A percentile compares a stretch with the other conserved stretches of the same genome.
Conservation (phyloP, 2,329 filamentous ascomycete genomes). For the Talaromyces sp. region DNA sequence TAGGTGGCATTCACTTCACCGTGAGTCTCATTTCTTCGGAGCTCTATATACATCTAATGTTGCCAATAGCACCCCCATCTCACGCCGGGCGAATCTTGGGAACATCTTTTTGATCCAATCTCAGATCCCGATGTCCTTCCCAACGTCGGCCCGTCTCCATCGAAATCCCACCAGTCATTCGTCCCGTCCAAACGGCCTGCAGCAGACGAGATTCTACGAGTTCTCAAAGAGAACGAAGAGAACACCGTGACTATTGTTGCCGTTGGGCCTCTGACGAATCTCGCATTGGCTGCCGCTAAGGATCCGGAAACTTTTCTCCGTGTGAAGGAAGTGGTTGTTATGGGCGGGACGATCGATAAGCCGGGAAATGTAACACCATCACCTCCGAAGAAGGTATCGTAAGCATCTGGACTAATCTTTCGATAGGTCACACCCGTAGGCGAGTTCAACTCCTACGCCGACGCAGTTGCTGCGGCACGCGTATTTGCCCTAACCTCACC, state of each 20-base stretch:
- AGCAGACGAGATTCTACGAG: constrained; percentile 83
- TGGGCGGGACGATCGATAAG: constrained; percentile 81
- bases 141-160: constrained; percentile 19
- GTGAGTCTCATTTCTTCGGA: constrained; percentile 28
- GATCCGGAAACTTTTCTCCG: constrained; percentile 86
- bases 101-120: constrained; percentile 59
- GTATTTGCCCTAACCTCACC: constrained; percentile 74
- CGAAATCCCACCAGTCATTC: constrained; percentile 56
- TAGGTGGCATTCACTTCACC: constrained; percentile 67
- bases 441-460: constrained; percentile 95
- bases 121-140: constrained; percentile 25
- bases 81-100: constrained; percentile 71
- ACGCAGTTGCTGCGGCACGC: constrained; percentile 71
- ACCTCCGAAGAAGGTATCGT: background rate
- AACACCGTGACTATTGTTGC: constrained; percentile 87
- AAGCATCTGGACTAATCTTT: background rate
- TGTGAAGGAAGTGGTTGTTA: constrained; percentile 87
- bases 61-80: constrained; percentile 64
- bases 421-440: constrained; percentile 65
- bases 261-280: constrained; percentile 87
- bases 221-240: constrained; percentile 75
- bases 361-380: constrained; percentile 69
- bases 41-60: constrained; percentile 19
- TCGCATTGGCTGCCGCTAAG: constrained; percentile 81
- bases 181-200: constrained; percentile 69